phyloP scores from a whole-genome alignment of 2,329 filamentous ascomycete genomes.

The Scedosporium dehoogii region DNA sequence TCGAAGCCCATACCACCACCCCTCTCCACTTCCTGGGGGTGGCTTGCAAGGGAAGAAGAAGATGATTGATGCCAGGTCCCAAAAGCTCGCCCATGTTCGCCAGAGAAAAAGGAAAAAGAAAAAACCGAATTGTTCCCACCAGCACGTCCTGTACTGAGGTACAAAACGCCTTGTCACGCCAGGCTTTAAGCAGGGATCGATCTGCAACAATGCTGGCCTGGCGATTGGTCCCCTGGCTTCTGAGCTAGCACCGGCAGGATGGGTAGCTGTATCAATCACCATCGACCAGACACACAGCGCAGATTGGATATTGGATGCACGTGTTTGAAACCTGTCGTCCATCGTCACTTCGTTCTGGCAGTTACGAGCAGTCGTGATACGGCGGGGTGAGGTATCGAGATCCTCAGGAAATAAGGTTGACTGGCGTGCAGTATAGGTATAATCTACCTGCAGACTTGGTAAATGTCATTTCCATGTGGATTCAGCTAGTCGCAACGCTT shows the following conservation, averaged over 20 bases:
- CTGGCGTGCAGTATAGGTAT: background rate
- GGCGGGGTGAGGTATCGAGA: background rate
- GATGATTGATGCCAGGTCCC: background rate
- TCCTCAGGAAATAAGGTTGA: background rate
- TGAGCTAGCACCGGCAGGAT: slow-evolving; percentile 1
- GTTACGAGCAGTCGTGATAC: background rate
- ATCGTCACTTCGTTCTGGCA: background rate
- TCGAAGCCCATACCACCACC: background rate
- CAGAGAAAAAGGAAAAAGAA: background rate
- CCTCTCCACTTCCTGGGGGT: background rate
- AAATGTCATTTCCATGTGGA: background rate
- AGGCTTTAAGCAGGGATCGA: background rate
- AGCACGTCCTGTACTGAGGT: background rate
- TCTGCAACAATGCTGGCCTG: background rate
- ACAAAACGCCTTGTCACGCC: background rate
- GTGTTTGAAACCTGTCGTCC: background rate
- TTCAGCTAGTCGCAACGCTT: background rate
- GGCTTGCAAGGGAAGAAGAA: background rate
- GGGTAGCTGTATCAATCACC: background rate
- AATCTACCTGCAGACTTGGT: background rate
- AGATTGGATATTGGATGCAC: background rate
- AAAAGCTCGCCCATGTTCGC: background rate
- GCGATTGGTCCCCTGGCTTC: background rate
- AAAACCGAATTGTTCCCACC: background rate
- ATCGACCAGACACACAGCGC: background rate